phyloP scores from a whole-genome alignment of 148 eudicot genomes.

The Amaranthus cruentus region DNA sequence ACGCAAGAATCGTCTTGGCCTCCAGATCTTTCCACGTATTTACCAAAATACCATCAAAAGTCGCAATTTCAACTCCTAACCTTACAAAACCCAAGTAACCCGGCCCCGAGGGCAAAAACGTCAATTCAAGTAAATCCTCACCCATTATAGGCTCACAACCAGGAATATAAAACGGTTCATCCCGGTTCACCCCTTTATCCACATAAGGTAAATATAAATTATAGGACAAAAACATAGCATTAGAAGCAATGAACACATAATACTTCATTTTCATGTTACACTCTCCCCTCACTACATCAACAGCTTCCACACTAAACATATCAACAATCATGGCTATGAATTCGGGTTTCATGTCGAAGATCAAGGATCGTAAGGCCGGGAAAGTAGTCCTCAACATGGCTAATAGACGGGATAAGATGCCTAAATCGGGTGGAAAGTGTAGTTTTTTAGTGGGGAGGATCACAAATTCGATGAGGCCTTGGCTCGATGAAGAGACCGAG shows the following conservation, averaged over 20 bases:
- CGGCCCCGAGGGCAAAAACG: constrained; percentile 7
- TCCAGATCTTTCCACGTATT: constrained; percentile 52
- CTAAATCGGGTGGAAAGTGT: constrained; percentile 1
- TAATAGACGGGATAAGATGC: constrained; percentile 23
- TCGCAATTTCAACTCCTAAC: constrained; percentile 17
- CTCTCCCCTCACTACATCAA: constrained; percentile 31
- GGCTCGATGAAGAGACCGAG: constrained; percentile 20
- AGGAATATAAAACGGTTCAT: constrained; percentile 35
- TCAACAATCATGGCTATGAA: constrained; percentile 48
- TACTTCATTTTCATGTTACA: constrained; percentile 25
- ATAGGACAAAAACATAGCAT: constrained; percentile 32
- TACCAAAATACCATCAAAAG: constrained; percentile 33
- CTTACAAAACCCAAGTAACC: constrained; percentile 17
- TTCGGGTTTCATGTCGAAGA: constrained; percentile 18
- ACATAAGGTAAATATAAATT: constrained; percentile 32
- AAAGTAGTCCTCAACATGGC: constrained; percentile 25
- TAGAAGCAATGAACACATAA: constrained; percentile 39
- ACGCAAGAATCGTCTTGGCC: constrained; percentile 23
- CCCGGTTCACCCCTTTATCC: constrained; percentile 25
- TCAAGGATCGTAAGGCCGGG: constrained; percentile 25
- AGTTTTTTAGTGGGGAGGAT: constrained; percentile 30
- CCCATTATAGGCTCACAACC: constrained; percentile 38
- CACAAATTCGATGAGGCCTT: constrained; percentile 24
- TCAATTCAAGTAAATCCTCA: constrained; percentile 26
- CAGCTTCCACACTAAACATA: constrained; percentile 34